Evolutionary conservation across 352 stramenopile species (phyloP), one percentile per base, ranked within the genome.

Genomic region (Pythium pyrilobum): DNA sequence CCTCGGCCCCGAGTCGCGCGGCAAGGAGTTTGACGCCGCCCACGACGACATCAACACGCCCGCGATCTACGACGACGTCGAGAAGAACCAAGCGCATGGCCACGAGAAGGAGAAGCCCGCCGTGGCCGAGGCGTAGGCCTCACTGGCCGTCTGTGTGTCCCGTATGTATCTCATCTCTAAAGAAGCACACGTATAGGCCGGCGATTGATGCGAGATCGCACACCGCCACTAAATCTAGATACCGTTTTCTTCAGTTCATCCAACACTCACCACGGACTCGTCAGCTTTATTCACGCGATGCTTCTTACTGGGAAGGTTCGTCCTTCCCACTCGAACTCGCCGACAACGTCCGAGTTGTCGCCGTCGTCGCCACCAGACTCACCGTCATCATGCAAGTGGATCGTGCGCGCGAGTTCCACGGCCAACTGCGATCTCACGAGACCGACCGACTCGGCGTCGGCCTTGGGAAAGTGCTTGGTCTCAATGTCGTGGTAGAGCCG

Each of bases 401-500:
- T 89, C 28, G 63, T 60, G 24, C 77, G 74, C 29, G 65, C 70
- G 2, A 92, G 62, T 37, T 90, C 79, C 2, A 90, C 80, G 0
- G 81, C 81, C 20, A 92, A 57, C 49, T 92, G 81, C n/a, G 79
- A 92, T 11, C 59, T 58, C 24, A 92, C 67, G 16, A 92, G 64
- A 4, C 71, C 77, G 37, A 88, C 56, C 20, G 66, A 65, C 20
- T 72, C 63, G 2, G 41, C 18, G 28, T 56, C 74, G 8, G 64
- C 72, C 4, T 38, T 13, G 5, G 48, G 21, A 12, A 86, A 61
- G 40, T 80, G 62, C 21, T 81, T 85, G 40, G 69, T 85, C 31
- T 69, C 38, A 4, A 87, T 32, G 37, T 81, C 67, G 42, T 93
- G 82, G 56, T 93, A 93, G 18, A 93, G 46, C 31, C 82, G 67